Evolutionary conservation across 371 early-diverging fungal species (phyloP), one percentile per base, ranked within the genome.

Genomic region (Mucor lusitanicus): DNA sequence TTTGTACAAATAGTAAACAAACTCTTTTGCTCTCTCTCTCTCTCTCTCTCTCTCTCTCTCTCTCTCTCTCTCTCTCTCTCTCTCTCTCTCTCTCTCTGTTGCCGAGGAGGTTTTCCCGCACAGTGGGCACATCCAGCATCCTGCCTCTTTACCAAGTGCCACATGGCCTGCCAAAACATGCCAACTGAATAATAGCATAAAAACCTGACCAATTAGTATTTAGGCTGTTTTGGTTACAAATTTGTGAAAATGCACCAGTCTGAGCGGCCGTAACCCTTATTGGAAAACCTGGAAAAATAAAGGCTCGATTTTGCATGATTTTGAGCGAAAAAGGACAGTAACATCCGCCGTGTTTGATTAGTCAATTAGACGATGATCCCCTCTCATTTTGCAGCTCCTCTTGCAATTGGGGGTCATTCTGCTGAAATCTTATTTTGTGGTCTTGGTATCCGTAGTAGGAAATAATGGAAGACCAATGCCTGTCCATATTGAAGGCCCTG

Each of bases 401-500:
- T 30, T 30, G 13, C 54, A 7, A 8, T 44, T 44, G 44, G 46
- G 46, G 46, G 11, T 44, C 19, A 17, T 30, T 50, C 9, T 30
- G 32, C 50, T 19, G 21, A 61, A 46, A 59, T n/a, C 32, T 33
- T 33, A 42, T 60, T 64, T 44, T 58, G 37, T 35, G 12, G 37
- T 30, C 30, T 33, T 30, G 35, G 30, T 30, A 17, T 59, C 37
- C 35, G 8, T 32, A 55, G 30, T 28, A 5, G 40, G 40, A 40
- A 46, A 19, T 25, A 17, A 72, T 74, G 73, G 69, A 69, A 28
- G 75, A 73, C 37, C 55, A 75, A 53, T 78, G 75, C 63, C 68
- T 69, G 60, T 57, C 69, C 28, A 64, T 63, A 32, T 58, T 85
- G 62, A 83, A 82, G 61, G 87, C 87, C 35, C 39, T 87, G 15